Percentiles rank a stretch among this genome's conserved stretches.
Conservation (phyloP, 1,284 basidiomycete species). For the Meira nashicola region DNA sequence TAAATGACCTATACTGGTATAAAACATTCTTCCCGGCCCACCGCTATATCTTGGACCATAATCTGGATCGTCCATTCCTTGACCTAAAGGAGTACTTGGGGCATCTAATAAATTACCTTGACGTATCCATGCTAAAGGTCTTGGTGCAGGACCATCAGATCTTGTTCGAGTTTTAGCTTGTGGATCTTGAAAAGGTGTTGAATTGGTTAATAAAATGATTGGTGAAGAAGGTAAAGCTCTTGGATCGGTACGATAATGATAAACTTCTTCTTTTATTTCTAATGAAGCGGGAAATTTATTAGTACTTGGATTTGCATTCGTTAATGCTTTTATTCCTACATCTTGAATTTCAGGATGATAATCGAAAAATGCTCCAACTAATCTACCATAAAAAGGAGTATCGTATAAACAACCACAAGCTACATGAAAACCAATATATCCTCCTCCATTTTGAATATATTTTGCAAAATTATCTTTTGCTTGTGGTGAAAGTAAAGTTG, state of each 20-base stretch:
- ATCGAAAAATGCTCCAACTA: conserved; percentile 65
- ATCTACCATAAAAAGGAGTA: conserved; percentile 61
- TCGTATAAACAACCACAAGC: conserved; percentile 67
- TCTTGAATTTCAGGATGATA: conserved; percentile 68
- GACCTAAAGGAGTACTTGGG: conserved; percentile 11
- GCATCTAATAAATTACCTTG: conserved; percentile 57
- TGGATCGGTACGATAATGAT: conserved; percentile 74
- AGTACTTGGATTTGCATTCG: conserved; percentile 23
- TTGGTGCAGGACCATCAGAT: conserved; percentile 61
- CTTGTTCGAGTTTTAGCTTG: conserved; percentile 58
- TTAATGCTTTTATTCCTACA: conserved; percentile 40
- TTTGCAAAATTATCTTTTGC: conserved; percentile 64
- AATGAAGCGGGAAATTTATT: conserved; percentile 22
- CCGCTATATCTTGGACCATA: conserved; percentile 33
- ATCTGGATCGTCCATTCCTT: conserved; percentile 15
- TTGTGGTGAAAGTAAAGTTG: conserved; percentile 62
- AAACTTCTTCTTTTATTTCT: conserved; percentile 55
- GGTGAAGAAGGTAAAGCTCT: conserved; percentile 55
- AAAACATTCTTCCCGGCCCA: conserved; percentile 69
- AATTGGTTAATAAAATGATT: conserved; percentile 34
- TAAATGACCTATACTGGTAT: conserved; percentile 71
- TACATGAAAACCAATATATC: conserved; percentile 67
- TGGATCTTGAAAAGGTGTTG: conserved; percentile 23
- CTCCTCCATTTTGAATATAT: conserved; percentile 67
- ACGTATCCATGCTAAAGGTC: conserved; percentile 69